Base-by-base conservation (phyloP, 345 rosid species). In the Pelargonium nanum region DNA sequence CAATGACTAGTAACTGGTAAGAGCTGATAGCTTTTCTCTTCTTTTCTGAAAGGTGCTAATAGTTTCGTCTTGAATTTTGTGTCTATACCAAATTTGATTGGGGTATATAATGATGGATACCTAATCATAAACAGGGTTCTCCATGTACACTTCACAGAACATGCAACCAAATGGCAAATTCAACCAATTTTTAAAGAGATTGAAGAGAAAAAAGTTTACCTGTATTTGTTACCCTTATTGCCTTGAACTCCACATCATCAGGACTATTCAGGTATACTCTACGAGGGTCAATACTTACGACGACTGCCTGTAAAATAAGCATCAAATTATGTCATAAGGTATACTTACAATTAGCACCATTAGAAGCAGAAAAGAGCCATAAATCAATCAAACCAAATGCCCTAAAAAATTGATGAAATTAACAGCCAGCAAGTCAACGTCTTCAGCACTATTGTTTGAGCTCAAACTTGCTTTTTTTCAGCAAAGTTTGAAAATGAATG, bases 221-320 rank as follows among this genome's bases (percentile, higher is more conserved):
- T 71, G 82, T 87, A 62, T 79, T 74, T 60, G 94, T 70, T 63
- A 87, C 60, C 78, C 61, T 75, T 48, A 80, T 68, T 59, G 85
- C 73, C 74, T 81, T 83, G 81, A 85, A 86, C 64, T 76, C 78
- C 72, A 88, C 92, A 69, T 90, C 96, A 63, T 59, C 69, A 34
- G 97, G 91, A 80, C 65, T 71, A 40, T 66, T 82, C 55, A 89
- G 75, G 66, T 87, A 86, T 23, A 93, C 83, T 75, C 97, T 75
- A 59, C 89, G 95, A 70, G 96, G 97, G 78, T 90, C 99, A 64
- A 93, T 90, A 72, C 99, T 93, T 48, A 93, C 89, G 66, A 93
- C 99, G 58, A 90, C 99, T 28, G 99, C 99, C 99, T 90, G 86
- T 58, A 69, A 73, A 57, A 53, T 3, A 61, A 76, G 55, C 21